A percentile compares a stretch with the other conserved stretches of the same genome.
Conservation (phyloP, 2,329 filamentous ascomycete genomes). For the Penicillium sp. region DNA sequence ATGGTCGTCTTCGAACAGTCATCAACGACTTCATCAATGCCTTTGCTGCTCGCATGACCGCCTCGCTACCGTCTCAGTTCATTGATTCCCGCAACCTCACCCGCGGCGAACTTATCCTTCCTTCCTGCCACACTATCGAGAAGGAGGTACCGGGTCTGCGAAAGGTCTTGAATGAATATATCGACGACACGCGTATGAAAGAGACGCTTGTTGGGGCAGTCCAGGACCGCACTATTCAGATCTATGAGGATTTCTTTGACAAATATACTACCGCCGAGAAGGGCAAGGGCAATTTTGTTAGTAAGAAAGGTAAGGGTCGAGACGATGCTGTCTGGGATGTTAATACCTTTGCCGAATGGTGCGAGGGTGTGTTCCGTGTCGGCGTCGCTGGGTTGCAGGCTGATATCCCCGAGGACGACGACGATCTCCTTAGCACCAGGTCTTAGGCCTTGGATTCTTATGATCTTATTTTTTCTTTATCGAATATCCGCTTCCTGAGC, state of each 20-base stretch:
- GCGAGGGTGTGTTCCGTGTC: conserved; percentile 58
- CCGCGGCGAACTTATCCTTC: conserved; percentile 43
- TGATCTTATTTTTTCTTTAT: not conserved
- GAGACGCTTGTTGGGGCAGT: conserved; percentile 67
- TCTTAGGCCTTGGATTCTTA: conserved; percentile 11
- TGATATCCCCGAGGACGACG: conserved; percentile 29
- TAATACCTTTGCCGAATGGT: conserved; percentile 63
- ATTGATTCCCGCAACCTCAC: conserved; percentile 40
- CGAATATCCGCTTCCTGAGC: conserved; percentile 8
- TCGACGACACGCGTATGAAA: conserved; percentile 62
- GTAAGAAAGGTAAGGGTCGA: conserved; percentile 57
- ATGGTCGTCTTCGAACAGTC: conserved; percentile 59
- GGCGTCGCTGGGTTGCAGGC: conserved; percentile 42
- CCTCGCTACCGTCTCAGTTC: conserved; percentile 42
- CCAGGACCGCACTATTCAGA: conserved; percentile 60
- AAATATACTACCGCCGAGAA: conserved; percentile 44
- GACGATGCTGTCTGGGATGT: conserved; percentile 65
- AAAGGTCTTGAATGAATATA: conserved; percentile 58
- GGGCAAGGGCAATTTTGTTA: conserved; percentile 33
- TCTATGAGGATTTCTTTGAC: conserved; percentile 65
- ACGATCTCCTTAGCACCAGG: conserved; percentile 23
- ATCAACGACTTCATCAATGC: conserved; percentile 66
- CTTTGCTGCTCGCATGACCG: conserved; percentile 58
- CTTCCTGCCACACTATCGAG: conserved; percentile 55
- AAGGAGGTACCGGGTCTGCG: conserved; percentile 58